phyloP scores from a whole-genome alignment of 1,284 basidiomycete genomes.

The Cystobasidium pallidum region DNA sequence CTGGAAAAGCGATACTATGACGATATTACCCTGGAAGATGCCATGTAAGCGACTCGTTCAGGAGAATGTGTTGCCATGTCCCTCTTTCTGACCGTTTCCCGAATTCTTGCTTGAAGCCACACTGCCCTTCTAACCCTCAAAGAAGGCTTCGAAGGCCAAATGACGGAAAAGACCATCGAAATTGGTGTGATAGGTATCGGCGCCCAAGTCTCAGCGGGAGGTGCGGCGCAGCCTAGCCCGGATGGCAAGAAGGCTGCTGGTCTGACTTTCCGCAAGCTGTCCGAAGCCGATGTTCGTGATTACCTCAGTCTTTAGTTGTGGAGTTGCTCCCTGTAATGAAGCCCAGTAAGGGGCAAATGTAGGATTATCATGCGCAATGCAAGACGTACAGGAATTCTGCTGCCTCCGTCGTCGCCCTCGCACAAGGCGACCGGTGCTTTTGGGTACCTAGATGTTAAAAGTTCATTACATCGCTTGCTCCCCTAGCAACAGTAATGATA shows the following conservation, averaged over 20 bases:
- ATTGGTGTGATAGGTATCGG: constrained; percentile 87
- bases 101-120: constrained; percentile 61
- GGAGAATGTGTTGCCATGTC: too few relatives aligned
- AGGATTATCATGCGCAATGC: background rate
- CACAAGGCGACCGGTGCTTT: background rate
- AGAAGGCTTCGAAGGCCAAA: constrained; percentile 98
- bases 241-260: constrained; percentile 32
- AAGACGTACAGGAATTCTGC: background rate
- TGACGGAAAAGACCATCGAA: constrained; percentile 99
- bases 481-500: too few relatives aligned
- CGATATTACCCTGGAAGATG: constrained; percentile 97
- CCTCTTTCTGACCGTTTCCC: background rate
- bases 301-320: constrained; percentile 65
- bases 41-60: constrained; percentile 63
- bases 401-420: background rate
- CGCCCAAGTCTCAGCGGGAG: constrained; percentile 68
- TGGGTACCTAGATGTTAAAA: background rate
- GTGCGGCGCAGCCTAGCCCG: constrained; percentile 64
- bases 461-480: background rate
- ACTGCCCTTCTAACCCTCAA: constrained; percentile 98
- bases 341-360: background rate
- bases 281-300: constrained; percentile 91
- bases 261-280: constrained; percentile 82
- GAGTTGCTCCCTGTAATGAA: background rate
- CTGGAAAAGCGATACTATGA: constrained; percentile 99